Percentiles rank a stretch among this genome's conserved stretches.
phyloP scores from a whole-genome alignment of 768 basidiomycete species.

The Chlorophyllum brunneum region DNA sequence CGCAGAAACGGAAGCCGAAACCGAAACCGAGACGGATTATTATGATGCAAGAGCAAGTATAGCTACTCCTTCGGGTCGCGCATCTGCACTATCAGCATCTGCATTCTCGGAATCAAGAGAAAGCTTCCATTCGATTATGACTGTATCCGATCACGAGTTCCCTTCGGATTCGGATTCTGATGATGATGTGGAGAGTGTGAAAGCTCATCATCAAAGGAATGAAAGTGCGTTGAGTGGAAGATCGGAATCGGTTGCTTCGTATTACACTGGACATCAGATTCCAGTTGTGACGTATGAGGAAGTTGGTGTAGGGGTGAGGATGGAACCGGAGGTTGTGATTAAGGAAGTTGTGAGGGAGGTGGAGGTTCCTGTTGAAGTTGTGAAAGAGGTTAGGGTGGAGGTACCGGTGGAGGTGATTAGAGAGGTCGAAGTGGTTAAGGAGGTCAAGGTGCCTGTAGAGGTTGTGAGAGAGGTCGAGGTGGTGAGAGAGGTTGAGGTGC shows the following conservation, averaged over 20 bases:
- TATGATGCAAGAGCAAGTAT: constrained; percentile 74
- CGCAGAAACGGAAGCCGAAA: constrained; percentile 43
- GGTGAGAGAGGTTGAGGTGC: constrained; percentile 5
- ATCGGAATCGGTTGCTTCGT: constrained; percentile 30
- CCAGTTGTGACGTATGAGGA: constrained; percentile 43
- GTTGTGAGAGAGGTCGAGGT: constrained; percentile 5
- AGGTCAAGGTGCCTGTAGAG: constrained; percentile 10
- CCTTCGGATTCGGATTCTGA: constrained; percentile 45
- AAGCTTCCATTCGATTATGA: constrained; percentile 76
- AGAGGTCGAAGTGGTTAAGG: constrained; percentile 5
- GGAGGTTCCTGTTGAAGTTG: constrained; percentile 11
- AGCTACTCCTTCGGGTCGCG: constrained; percentile 47
- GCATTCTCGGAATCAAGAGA: constrained; percentile 39
- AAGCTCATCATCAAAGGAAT: constrained; percentile 29
- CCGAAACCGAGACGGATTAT: constrained; percentile 68
- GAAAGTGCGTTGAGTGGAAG: constrained; percentile 4
- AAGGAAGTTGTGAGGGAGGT: constrained; percentile 7
- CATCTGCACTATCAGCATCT: constrained; percentile 20
- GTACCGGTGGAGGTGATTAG: constrained; percentile 9
- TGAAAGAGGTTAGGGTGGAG: constrained; percentile 7
- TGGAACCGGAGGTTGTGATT: constrained; percentile 30
- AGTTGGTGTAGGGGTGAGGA: constrained; percentile 35
- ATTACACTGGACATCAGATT: constrained; percentile 22
- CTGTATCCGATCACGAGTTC: constrained; percentile 66
- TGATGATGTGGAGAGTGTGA: constrained; percentile 76